phyloP scores from a whole-genome alignment of 192 early-diverging fungal species.

The Backusella sp. region DNA sequence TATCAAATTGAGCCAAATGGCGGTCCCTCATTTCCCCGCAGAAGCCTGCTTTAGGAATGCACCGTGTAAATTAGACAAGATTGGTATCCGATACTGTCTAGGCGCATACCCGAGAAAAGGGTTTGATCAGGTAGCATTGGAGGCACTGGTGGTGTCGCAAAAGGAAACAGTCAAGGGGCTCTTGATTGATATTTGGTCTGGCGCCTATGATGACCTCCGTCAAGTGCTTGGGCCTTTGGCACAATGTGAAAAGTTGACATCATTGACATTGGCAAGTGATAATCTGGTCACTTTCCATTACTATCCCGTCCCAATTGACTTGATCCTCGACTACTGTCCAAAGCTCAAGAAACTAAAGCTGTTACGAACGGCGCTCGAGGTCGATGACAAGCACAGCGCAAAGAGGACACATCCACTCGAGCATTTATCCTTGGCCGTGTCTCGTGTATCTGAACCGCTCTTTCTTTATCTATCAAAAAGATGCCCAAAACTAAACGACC shows the following conservation, averaged over 20 bases:
- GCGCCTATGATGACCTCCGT: background rate
- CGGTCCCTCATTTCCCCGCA: background rate
- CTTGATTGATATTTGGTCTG: background rate
- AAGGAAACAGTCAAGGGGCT: background rate
- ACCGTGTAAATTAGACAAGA: background rate
- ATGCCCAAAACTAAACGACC: background rate
- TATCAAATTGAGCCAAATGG: background rate
- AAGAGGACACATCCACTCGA: background rate
- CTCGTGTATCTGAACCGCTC: background rate
- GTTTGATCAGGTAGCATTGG: background rate
- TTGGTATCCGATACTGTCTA: background rate
- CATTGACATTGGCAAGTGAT: background rate
- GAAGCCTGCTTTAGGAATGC: background rate
- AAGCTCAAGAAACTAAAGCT: background rate
- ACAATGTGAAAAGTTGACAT: background rate
- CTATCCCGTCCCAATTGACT: background rate
- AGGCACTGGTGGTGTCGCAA: background rate
- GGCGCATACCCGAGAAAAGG: background rate
- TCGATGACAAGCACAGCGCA: background rate
- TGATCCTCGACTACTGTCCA: background rate
- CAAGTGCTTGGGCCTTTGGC: background rate
- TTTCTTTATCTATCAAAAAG: background rate
- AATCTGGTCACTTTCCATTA: background rate
- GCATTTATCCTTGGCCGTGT: background rate
- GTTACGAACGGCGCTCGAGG: background rate